Conservation (phyloP, 306 rosid species). For the Datisca glomerata region DNA sequence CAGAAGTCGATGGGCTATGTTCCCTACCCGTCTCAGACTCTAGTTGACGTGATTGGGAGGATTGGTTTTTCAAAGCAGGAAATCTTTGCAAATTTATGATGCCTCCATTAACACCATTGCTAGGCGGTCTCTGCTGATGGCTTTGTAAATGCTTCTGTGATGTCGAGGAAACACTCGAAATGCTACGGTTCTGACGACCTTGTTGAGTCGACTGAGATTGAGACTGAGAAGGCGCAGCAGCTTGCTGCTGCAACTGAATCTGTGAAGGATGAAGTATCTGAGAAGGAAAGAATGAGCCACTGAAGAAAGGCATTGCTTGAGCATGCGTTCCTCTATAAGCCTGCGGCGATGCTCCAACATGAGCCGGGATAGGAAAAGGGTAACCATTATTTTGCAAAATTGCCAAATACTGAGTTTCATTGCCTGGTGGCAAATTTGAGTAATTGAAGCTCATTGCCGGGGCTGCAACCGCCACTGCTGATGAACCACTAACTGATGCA, state of each 20-base stretch:
- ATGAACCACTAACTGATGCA: conserved; percentile 25
- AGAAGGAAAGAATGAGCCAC: conserved; percentile 74
- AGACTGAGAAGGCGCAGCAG: no score
- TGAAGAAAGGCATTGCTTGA: conserved; percentile 71
- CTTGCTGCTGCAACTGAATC: conserved; percentile 48
- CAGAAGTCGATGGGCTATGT: conserved; percentile 84
- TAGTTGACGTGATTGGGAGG: conserved; percentile 53
- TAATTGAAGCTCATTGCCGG: conserved; percentile 85
- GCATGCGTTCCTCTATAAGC: conserved; percentile 74
- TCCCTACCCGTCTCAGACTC: conserved; percentile 74
- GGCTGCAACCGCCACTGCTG: conserved; percentile 30
- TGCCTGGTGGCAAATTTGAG: conserved; percentile 60
- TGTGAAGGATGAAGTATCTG: conserved; percentile 87
- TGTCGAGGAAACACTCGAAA: conserved; percentile 59
- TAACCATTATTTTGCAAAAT: conserved; percentile 83
- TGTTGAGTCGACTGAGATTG: conserved; percentile 66
- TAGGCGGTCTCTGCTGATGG: conserved; percentile 65
- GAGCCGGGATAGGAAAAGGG: conserved; percentile 75
- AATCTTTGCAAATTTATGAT: conserved; percentile 63
- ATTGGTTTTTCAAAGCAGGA: conserved; percentile 51
- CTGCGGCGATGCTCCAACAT: conserved; percentile 76
- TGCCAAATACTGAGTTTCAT: conserved; percentile 80
- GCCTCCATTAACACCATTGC: conserved; percentile 28
- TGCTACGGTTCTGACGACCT: conserved; percentile 53
- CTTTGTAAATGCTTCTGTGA: conserved; percentile 83